Conservation (phyloP, 257 asterid species). For the Jaltomata sinuosa region DNA sequence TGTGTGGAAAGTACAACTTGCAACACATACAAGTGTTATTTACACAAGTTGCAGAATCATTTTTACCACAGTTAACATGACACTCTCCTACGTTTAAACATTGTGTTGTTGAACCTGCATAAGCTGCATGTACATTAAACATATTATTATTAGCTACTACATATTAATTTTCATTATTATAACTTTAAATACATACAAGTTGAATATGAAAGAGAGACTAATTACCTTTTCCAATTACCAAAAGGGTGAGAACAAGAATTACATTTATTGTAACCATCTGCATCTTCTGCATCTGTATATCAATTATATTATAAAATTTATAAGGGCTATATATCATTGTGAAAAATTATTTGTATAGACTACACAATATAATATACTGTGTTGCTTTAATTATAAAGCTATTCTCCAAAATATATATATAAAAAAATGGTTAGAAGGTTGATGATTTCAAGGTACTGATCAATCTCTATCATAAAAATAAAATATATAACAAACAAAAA, state of each 20-base stretch:
- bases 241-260: not conserved
- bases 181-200: not conserved
- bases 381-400: not conserved
- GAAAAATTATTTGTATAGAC: not conserved
- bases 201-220: not conserved
- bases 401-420: not conserved
- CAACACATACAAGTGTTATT: too few relatives aligned
- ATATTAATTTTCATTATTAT: too few relatives aligned
- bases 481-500: not conserved
- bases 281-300: not conserved
- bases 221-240: not conserved
- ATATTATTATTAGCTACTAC: too few relatives aligned
- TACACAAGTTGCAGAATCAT: too few relatives aligned
- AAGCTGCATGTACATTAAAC: too few relatives aligned
- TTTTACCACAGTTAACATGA: too few relatives aligned
- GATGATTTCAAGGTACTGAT: not conserved
- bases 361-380: not conserved
- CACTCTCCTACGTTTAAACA: too few relatives aligned
- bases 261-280: too few relatives aligned
- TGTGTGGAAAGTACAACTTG: too few relatives aligned
- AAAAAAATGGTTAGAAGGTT: not conserved
- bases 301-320: not conserved
- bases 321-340: not conserved
- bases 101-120: too few relatives aligned
- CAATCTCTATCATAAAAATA: not conserved